Conservation (phyloP, 2,329 filamentous ascomycete species). For the Fusarium decemcellulare region DNA sequence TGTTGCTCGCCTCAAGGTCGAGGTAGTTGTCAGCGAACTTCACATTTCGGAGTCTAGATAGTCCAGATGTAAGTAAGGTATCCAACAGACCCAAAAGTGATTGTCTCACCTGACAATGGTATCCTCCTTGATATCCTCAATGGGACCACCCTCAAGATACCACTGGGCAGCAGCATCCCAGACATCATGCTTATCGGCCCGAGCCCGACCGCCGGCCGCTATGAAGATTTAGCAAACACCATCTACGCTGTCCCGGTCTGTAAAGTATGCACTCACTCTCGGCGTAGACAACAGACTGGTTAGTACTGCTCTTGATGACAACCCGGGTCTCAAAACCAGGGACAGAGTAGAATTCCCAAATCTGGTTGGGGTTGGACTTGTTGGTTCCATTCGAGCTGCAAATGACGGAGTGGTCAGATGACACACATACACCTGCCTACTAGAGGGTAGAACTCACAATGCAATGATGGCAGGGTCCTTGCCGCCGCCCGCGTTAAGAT, state of each 20-base stretch:
- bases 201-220: neutral
- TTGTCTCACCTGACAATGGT: neutral
- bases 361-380: conserved; percentile 6
- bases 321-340: conserved; percentile 9
- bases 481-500: neutral
- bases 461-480: neutral
- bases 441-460: neutral
- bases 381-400: neutral
- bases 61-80: no score
- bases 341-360: conserved; percentile 8
- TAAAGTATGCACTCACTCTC: neutral
- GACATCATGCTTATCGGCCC: neutral
- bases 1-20: neutral
- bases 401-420: neutral
- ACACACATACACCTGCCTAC: neutral
- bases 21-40: neutral
- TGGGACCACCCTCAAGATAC: conserved; percentile 8
- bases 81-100: no score
- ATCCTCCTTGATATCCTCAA: neutral
- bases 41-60: neutral
- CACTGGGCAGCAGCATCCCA: conserved; percentile 14
- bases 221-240: neutral
- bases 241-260: no score
- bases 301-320: conserved; percentile 7
- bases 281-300: neutral